Percentiles rank a stretch among this genome's conserved stretches.
Conservation (phyloP, 805 yeast genomes). For the Candida sakaeoensis region DNA sequence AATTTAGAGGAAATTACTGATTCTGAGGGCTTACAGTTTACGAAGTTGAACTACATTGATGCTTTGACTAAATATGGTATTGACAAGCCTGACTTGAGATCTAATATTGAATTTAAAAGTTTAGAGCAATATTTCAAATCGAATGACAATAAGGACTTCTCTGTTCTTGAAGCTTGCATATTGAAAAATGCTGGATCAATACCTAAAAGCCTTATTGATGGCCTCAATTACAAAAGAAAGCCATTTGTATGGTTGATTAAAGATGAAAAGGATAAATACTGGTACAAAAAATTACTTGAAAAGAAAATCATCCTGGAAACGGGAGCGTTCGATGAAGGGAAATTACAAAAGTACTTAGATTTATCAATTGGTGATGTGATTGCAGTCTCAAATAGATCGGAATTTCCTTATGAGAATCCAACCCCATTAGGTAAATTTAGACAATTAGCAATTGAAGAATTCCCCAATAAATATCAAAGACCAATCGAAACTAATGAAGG, state of each 20-base stretch:
- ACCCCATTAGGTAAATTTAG: slow-evolving; percentile 89
- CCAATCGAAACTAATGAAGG: slow-evolving; percentile 18
- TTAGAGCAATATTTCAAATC: slow-evolving; percentile 41
- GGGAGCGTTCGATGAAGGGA: slow-evolving; percentile 13
- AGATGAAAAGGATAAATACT: slow-evolving; percentile 34
- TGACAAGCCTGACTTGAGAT: slow-evolving; percentile 91
- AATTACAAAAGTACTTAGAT: slow-evolving; percentile 25
- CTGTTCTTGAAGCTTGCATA: slow-evolving; percentile 72
- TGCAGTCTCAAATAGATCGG: slow-evolving; percentile 74
- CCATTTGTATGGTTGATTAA: slow-evolving; percentile 57
- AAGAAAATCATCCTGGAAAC: slow-evolving; percentile 19
- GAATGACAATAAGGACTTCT: slow-evolving; percentile 41
- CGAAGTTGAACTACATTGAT: slow-evolving; percentile 57
- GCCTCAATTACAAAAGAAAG: slow-evolving; percentile 48
- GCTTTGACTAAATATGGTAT: slow-evolving; percentile 78
- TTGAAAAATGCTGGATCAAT: slow-evolving; percentile 46
- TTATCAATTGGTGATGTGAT: slow-evolving; percentile 68
- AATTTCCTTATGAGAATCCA: slow-evolving; percentile 80
- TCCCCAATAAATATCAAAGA: slow-evolving; percentile 51
- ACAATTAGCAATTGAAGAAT: slow-evolving; percentile 61
- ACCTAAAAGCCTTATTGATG: slow-evolving; percentile 38
- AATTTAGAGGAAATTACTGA: slow-evolving; percentile 21
- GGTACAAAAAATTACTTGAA: slow-evolving; percentile 43
- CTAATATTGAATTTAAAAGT: slow-evolving; percentile 46
- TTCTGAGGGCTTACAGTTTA: slow-evolving; percentile 15